Base-by-base conservation (phyloP, 495 filamentous ascomycete genomes). In the Saxophila tyrrhenica region DNA sequence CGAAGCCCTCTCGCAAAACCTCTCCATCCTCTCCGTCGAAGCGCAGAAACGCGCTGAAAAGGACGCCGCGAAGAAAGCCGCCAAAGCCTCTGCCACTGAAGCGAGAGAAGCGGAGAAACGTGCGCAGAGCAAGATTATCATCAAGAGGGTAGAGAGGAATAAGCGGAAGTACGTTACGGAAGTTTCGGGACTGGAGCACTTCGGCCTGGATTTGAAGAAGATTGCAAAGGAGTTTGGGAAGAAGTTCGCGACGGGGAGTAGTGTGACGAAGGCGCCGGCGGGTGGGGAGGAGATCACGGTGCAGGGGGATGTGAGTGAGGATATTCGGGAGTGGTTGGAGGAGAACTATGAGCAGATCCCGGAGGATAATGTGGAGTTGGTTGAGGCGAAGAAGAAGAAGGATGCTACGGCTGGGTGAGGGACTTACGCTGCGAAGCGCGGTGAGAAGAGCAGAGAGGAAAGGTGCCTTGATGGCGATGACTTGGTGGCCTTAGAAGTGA, bases 211-310 rank as follows among this genome's bases (percentile, higher is more conserved):
- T 52, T 73, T 95, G 65, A 99, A 99, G 70, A 95, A 94, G 70
- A 75, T 90, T 5, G 83, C 86, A 44, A 91, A 91, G 71, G 86
- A 90, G 57, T 83, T 89, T 58, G 87, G 86, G 50, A 90, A 89
- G 74, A 89, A 87, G 69, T 90, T 99, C 65, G 94, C 94, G 17
- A 96, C 92, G 0, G 92, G 92, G 0, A 82, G 81, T n/a, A 86
- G 81, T 15, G 90, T 97, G 41, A 97, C 91, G 16, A 92, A 95
- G 72, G 77, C 83, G 8, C 78, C 87, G 21, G 83, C 80, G 45
- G 91, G 89, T 1, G 83, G 83, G 11, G 92, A 97, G 69, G 92
- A 97, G 73, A 96, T 99, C 65, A 91, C 94, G 29, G 89, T 99
- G 39, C 92, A 99, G 69, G 92, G 92, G 15, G 92, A 99, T 71